Evolutionary conservation across 2,329 filamentous ascomycete species (phyloP).

Genomic region (Teratosphaeriaceae sp.): DNA sequence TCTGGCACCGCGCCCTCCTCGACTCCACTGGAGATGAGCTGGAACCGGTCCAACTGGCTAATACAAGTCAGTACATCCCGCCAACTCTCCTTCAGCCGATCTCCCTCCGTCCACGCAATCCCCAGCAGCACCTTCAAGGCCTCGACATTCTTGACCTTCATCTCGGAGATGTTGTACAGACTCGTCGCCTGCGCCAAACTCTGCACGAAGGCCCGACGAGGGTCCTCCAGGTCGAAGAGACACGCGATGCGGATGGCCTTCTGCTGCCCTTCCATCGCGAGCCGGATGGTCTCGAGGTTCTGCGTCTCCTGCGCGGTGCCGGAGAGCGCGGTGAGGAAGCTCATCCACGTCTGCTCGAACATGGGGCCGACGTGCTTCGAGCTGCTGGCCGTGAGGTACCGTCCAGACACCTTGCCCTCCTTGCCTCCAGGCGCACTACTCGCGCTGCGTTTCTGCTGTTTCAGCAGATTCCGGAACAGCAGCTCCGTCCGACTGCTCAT

Average conservation of each 20-base stretch:
- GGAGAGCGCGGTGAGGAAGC: slow-evolving; percentile 89
- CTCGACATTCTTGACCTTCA: slow-evolving; percentile 93
- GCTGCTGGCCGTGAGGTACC: slow-evolving; percentile 86
- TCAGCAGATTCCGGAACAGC: slow-evolving; percentile 87
- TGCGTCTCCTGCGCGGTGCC: slow-evolving; percentile 90
- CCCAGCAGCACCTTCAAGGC: slow-evolving; percentile 88
- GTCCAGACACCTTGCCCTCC: slow-evolving; percentile 53
- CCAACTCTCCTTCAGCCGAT: slow-evolving; percentile 84
- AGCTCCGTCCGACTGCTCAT: slow-evolving; percentile 77
- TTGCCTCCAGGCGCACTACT: slow-evolving; percentile 13
- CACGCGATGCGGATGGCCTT: slow-evolving; percentile 90
- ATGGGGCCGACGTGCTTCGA: slow-evolving; percentile 94
- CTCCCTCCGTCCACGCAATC: slow-evolving; percentile 86
- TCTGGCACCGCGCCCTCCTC: slow-evolving; percentile 90
- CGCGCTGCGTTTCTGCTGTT: slow-evolving; percentile 71
- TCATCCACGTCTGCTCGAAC: slow-evolving; percentile 99
- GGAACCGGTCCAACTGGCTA: slow-evolving; percentile 89
- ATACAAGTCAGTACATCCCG: slow-evolving; percentile 92
- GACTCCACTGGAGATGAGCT: slow-evolving; percentile 89
- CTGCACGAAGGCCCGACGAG: slow-evolving; percentile 88
- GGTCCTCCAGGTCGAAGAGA: slow-evolving; percentile 87
- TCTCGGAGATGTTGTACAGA: slow-evolving; percentile 89
- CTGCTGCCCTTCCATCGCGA: slow-evolving; percentile 94
- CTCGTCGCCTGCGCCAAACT: slow-evolving; percentile 92
- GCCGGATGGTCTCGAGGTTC: slow-evolving; percentile 82